phyloP scores from a whole-genome alignment of 805 yeast species.

The Nakazawaea wickerhamii region DNA sequence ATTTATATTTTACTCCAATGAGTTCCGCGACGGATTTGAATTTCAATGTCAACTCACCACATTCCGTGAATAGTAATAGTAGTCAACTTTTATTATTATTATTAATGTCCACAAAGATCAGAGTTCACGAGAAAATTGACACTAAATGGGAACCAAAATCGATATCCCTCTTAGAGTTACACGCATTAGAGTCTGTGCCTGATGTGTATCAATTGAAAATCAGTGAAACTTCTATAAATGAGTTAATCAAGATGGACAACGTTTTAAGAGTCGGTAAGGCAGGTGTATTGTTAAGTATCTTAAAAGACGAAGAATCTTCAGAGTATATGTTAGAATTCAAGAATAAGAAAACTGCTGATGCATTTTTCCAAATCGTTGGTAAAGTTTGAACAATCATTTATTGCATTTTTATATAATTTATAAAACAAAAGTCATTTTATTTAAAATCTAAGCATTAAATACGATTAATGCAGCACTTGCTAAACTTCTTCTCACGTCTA shows the following conservation, averaged over 20 bases:
- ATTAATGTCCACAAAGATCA: constrained; percentile 4
- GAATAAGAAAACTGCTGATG: constrained; percentile 9
- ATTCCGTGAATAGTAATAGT: not conserved
- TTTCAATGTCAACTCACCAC: not conserved
- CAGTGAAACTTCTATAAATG: not conserved
- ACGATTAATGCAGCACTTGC: constrained; percentile 70
- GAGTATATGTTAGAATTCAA: constrained; percentile 13
- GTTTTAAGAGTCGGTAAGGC: constrained; percentile 13
- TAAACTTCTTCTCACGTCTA: constrained; percentile 77
- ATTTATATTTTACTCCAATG: constrained; percentile 12
- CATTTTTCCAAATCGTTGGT: constrained; percentile 8
- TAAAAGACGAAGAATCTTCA: not conserved
- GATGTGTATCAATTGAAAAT: constrained; percentile 8
- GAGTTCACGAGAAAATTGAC: constrained; percentile 10
- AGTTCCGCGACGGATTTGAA: constrained; percentile 6
- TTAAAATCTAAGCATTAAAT: constrained; percentile 16
- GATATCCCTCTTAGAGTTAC: constrained; percentile 6
- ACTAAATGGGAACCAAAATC: constrained; percentile 12
- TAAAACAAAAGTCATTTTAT: constrained; percentile 1
- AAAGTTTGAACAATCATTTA: not conserved
- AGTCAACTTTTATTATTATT: constrained; percentile 5
- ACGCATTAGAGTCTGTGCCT: constrained; percentile 5
- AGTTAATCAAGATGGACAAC: constrained; percentile 6
- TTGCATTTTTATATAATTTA: not conserved
- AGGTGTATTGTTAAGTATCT: constrained; percentile 10